Evolutionary conservation across 495 filamentous ascomycete species (phyloP), one percentile per base, ranked within the genome.

Genomic region (Hypomontagnella monticulosa): DNA sequence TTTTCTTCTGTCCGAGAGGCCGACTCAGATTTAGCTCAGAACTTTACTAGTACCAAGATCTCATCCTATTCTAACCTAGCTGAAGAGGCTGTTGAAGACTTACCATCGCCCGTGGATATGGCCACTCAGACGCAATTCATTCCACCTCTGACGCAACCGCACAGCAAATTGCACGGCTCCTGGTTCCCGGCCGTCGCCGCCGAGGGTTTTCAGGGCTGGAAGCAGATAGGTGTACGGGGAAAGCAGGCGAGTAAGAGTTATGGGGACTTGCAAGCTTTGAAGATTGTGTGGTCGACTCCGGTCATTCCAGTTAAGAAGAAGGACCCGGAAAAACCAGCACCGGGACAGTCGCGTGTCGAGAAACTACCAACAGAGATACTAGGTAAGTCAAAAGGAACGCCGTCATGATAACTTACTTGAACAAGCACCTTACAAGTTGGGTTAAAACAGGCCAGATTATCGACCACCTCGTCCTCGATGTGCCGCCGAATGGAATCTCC

Each of bases 401-500:
- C 37, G 15, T 30, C 37, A 50, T 63, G 48, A 27, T 47, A 10
- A 61, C 19, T 37, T 46, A 61, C 19, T 37, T 46, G 16, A 42
- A 27, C 43, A 68, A 32, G 37, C 36, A 32, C n/a, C 66, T 69
- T 69, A 69, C 60, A 46, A 40, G 36, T 44, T 59, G 37, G 47
- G 6, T 38, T 56, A 42, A 20, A 38, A 57, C 58, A 58, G 92
- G 88, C 58, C 81, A 89, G 76, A 91, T 95, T 66, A 91, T 95
- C 66, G 88, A 87, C 36, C 81, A 89, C 42, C 80, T 96, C 27
- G 88, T 87, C 10, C 72, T 92, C 43, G 91, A 94, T 71, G 77
- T 92, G 16, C 92, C 91, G 8, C 88, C 91, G 51, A 90, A 92
- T 76, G 90, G 89, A 37, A 85, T 92, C 62, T 84, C 88, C 1